A percentile compares a stretch with the other conserved stretches of the same genome.
phyloP scores from a whole-genome alignment of 176 grass and related monocot genomes.

The Pontederia paniculata region DNA sequence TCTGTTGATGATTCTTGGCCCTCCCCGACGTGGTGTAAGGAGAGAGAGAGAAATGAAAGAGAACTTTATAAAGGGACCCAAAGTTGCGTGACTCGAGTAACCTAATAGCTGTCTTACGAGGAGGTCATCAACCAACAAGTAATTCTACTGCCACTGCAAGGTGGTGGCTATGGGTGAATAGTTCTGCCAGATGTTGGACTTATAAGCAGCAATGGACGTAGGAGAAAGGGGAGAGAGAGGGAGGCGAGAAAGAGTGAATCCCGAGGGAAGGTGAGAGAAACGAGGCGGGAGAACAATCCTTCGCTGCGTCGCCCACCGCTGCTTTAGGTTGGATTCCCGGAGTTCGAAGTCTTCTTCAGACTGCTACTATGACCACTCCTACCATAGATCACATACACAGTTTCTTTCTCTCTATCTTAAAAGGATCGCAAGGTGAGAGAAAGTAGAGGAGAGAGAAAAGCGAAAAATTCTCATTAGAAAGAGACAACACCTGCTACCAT shows the following conservation, averaged over 20 bases:
- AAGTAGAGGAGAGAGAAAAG: too few relatives aligned
- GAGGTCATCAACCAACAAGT: not conserved
- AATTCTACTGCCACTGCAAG: too few relatives aligned
- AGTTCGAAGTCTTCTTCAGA: too few relatives aligned
- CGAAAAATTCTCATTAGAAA: slow-evolving; percentile 9
- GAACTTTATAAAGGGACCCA: not conserved
- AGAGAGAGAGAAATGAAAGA: not conserved
- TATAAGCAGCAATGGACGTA: not conserved
- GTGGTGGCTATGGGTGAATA: not conserved
- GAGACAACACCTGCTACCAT: slow-evolving; percentile 18
- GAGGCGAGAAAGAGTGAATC: not conserved
- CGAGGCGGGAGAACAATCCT: slow-evolving; percentile 17
- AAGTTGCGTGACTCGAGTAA: not conserved
- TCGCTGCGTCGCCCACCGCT: not conserved
- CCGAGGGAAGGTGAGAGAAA: slow-evolving; percentile 4
- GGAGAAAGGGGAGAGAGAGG: not conserved
- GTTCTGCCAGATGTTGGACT: not conserved
- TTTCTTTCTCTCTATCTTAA: slow-evolving; percentile 2
- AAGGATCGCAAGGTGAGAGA: not conserved
- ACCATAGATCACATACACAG: not conserved
- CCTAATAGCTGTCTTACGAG: not conserved
- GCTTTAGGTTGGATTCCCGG: not conserved
- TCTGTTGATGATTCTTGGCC: too few relatives aligned
- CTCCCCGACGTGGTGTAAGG: too few relatives aligned
- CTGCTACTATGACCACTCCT: not conserved